Evolutionary conservation across 257 asterid species (phyloP).

Genomic region (Solanum tarapatanum): DNA sequence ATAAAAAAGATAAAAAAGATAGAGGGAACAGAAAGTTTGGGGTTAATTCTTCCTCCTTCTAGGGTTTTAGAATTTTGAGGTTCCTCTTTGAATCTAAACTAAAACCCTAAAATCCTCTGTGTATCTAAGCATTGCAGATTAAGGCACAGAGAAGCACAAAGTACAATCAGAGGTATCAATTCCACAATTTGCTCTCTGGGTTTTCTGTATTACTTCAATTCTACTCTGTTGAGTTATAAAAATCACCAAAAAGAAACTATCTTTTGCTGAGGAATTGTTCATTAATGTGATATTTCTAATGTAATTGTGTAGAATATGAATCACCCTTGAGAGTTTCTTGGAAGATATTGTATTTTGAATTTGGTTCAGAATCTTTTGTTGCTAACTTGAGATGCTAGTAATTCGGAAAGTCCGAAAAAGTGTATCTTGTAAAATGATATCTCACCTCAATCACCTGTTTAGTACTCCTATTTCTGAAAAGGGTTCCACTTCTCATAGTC

Average conservation of each 20-base stretch:
- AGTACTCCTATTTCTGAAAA: constrained; percentile 1
- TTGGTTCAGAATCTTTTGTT: background rate
- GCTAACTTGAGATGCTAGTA: constrained; percentile 15
- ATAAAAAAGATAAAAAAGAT: background rate
- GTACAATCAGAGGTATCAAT: background rate
- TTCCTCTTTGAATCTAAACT: background rate
- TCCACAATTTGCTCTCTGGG: background rate
- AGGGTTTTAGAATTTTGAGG: background rate
- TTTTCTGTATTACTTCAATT: background rate
- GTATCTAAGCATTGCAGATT: background rate
- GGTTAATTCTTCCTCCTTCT: background rate
- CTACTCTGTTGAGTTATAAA: background rate
- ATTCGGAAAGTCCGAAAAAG: constrained; percentile 13
- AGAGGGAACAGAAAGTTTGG: background rate
- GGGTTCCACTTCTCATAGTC: constrained; percentile 1
- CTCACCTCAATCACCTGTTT: constrained; percentile 15
- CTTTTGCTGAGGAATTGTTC: background rate
- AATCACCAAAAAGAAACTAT: background rate
- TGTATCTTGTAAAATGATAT: constrained; percentile 20
- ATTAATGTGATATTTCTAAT: background rate
- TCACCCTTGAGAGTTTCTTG: background rate
- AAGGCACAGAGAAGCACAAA: background rate
- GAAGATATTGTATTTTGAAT: background rate
- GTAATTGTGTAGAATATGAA: background rate
- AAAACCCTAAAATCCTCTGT: background rate